A percentile compares a stretch with the other conserved stretches of the same genome.
Conservation (phyloP, 176 grass and related monocot species). For the Chrysopogon serrulatus region DNA sequence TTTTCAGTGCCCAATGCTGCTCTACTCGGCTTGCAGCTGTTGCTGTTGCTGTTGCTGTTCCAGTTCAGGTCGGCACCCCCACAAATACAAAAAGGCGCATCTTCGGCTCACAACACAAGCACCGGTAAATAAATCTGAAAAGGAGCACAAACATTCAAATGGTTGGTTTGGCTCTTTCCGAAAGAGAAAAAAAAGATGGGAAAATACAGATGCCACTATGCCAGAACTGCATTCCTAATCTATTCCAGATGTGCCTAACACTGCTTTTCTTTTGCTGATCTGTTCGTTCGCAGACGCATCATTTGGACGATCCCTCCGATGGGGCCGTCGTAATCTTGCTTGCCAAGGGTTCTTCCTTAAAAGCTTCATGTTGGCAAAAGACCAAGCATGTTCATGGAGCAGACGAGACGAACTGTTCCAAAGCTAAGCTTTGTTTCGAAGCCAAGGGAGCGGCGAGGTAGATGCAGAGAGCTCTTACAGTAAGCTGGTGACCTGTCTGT, state of each 20-base stretch:
- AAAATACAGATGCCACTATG: not conserved
- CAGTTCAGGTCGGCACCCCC: not conserved
- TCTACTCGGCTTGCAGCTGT: not conserved
- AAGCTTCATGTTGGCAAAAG: constrained; percentile 21
- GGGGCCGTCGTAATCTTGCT: not conserved
- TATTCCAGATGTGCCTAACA: not conserved
- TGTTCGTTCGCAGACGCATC: not conserved
- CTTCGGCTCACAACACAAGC: not conserved
- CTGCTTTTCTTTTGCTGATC: not conserved
- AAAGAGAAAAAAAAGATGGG: not conserved
- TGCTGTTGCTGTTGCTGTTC: too few relatives aligned
- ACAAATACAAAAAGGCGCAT: constrained; percentile 10
- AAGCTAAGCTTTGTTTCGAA: constrained; percentile 41
- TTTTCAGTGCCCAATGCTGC: constrained; percentile 23
- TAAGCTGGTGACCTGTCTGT: not conserved
- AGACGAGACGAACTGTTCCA: not conserved
- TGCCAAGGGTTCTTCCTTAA: not conserved
- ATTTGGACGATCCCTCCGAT: constrained; percentile 4
- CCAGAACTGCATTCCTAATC: not conserved
- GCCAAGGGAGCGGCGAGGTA: constrained; percentile 18
- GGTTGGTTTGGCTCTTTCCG: not conserved
- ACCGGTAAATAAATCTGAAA: not conserved
- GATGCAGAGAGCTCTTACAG: not conserved
- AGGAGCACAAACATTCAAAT: not conserved
- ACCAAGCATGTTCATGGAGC: constrained; percentile 1